Conservation (phyloP, 768 basidiomycete species). For the Paxillus ammoniavirescens region DNA sequence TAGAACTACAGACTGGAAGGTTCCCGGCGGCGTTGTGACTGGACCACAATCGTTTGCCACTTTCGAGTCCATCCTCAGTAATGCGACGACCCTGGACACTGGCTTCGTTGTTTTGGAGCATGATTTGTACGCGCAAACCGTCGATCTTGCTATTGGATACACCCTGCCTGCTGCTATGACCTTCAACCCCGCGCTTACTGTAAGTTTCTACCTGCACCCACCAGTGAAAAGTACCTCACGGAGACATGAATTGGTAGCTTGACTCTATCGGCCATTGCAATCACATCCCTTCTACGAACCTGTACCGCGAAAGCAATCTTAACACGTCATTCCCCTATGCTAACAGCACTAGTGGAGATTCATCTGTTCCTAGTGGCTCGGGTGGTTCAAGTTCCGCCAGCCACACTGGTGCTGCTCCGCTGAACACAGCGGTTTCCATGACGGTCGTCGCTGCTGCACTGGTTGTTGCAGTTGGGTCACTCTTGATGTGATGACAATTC, state of each 20-base stretch:
- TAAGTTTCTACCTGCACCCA: slow-evolving; percentile 30
- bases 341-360: slow-evolving; percentile 29
- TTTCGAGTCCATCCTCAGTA: slow-evolving; percentile 73
- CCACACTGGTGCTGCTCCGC: slow-evolving; percentile 1
- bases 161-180: slow-evolving; percentile 73
- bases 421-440: slow-evolving; percentile 17
- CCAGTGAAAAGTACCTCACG: background rate
- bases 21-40: slow-evolving; percentile 70
- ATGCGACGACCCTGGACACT: slow-evolving; percentile 57
- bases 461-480: slow-evolving; percentile 9
- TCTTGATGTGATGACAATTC: slow-evolving; percentile 16
- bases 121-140: slow-evolving; percentile 81
- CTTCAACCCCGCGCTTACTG: slow-evolving; percentile 62
- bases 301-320: slow-evolving; percentile 82
- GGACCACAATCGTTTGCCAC: slow-evolving; percentile 64
- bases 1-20: slow-evolving; percentile 69
- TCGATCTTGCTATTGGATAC: slow-evolving; percentile 88
- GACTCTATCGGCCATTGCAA: slow-evolving; percentile 80
- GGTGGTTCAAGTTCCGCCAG: slow-evolving; percentile 3
- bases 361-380: slow-evolving; percentile 11
- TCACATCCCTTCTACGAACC: slow-evolving; percentile 56
- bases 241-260: slow-evolving; percentile 37
- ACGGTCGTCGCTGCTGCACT: slow-evolving; percentile 9
- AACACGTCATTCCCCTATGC: slow-evolving; percentile 65
- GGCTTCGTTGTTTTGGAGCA: slow-evolving; percentile 91